These are phyloP conservation scores for Rhododendron ferrugineum DNA, from an alignment of 148 eudicot species.

Conservation along the genomic window DNA sequence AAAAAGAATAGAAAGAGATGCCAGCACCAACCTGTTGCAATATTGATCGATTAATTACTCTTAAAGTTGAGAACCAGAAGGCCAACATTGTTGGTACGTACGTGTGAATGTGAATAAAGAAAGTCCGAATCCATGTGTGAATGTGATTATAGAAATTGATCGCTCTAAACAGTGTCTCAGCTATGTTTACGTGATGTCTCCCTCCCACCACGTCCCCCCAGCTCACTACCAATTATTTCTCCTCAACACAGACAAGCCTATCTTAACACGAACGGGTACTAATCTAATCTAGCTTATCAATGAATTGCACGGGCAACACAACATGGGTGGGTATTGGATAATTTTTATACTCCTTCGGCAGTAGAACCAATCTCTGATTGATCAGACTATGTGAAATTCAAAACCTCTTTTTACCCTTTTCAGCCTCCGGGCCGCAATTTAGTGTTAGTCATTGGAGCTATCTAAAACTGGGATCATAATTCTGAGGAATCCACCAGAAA, in stretches of 20 bases:
- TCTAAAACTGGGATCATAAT: neutral
- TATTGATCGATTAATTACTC: neutral
- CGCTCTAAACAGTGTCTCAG: neutral
- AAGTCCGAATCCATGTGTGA: neutral
- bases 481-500: neutral
- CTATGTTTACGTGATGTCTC: conserved; percentile 4
- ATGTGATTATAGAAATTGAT: neutral
- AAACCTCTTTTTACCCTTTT: neutral
- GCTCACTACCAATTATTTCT: neutral
- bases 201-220: neutral
- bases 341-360: neutral
- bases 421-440: neutral
- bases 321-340: neutral
- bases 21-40: neutral
- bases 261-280: neutral
- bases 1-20: neutral
- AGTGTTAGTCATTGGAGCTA: neutral
- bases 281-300: neutral
- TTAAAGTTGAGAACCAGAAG: neutral
- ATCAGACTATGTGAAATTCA: neutral
- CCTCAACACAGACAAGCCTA: neutral
- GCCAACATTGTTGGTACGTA: neutral
- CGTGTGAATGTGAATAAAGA: neutral
- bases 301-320: neutral
- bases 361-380: neutral